These are phyloP conservation scores for Luzula sylvatica DNA, from an alignment of 176 grass and related monocot species.

Conservation along the genomic window DNA sequence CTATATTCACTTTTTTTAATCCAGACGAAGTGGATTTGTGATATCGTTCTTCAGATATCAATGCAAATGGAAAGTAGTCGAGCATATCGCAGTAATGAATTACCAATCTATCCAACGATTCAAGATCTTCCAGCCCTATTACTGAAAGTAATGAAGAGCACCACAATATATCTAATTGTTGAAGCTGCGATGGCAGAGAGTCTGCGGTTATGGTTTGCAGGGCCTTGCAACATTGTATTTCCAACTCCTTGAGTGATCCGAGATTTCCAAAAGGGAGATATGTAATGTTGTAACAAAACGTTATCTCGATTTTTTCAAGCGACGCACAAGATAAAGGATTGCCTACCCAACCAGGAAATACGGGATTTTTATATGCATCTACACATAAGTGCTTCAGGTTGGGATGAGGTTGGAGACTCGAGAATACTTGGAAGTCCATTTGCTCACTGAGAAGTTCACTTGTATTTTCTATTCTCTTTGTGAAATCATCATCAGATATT, in stretches of 20 bases:
- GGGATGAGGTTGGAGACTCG: slow-evolving; percentile 11
- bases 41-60: neutral
- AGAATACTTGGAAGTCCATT: neutral
- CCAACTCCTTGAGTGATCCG: neutral
- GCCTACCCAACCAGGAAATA: slow-evolving; percentile 18
- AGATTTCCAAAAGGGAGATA: slow-evolving; percentile 2
- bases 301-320: slow-evolving; percentile 1
- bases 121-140: neutral
- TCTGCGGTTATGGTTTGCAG: neutral
- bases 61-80: neutral
- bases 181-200: neutral
- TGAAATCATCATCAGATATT: neutral
- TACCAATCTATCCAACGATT: neutral
- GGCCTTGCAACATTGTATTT: neutral
- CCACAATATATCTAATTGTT: neutral
- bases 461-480: neutral
- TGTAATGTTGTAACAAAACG: neutral
- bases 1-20: neutral
- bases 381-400: slow-evolving; percentile 18
- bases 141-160: neutral
- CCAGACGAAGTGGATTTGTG: neutral
- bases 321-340: slow-evolving; percentile 17
- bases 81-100: neutral
- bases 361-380: neutral
- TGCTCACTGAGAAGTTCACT: too few species aligned